A percentile compares a stretch with the other conserved stretches of the same genome.
These are phyloP conservation scores for Esteya vermicola DNA, from an alignment of 2,329 filamentous ascomycete species.

Conservation along the genomic window DNA sequence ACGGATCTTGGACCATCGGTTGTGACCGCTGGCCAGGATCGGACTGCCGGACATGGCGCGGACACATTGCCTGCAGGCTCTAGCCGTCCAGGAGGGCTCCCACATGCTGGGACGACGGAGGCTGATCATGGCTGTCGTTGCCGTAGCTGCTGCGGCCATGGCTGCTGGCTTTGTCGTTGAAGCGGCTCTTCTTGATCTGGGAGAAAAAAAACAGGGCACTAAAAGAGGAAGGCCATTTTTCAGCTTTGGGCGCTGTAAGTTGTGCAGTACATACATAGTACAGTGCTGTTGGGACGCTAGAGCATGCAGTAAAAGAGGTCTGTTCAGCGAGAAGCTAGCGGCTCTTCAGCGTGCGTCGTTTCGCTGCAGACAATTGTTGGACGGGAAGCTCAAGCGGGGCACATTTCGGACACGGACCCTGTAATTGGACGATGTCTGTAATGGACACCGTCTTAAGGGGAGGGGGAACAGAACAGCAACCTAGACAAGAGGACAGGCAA, in stretches of 20 bases:
- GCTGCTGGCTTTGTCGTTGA: not conserved
- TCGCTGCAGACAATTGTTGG: no score
- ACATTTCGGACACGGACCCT: no score
- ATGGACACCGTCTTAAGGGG: no score
- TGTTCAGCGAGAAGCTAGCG: not conserved
- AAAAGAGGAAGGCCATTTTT: not conserved
- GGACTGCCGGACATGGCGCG: slow-evolving; percentile 33
- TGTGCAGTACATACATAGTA: no score
- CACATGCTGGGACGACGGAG: not conserved
- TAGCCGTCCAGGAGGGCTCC: slow-evolving; percentile 3
- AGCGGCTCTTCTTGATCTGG: no score
- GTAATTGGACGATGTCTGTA: no score
- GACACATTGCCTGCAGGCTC: slow-evolving; percentile 33
- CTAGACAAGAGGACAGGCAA: not conserved
- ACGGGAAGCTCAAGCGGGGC: slow-evolving; percentile 1
- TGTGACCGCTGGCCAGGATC: slow-evolving; percentile 53
- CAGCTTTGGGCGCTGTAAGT: not conserved
- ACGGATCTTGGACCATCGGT: slow-evolving; percentile 90
- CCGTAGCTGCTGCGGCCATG: not conserved
- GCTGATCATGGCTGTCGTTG: not conserved
- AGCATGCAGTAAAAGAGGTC: not conserved
- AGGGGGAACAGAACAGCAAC: not conserved
- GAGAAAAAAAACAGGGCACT: not conserved
- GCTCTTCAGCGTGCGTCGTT: not conserved
- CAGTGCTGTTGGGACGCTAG: not conserved